Base-by-base conservation (phyloP, 805 yeast species). In the Sungouiella thailandica region DNA sequence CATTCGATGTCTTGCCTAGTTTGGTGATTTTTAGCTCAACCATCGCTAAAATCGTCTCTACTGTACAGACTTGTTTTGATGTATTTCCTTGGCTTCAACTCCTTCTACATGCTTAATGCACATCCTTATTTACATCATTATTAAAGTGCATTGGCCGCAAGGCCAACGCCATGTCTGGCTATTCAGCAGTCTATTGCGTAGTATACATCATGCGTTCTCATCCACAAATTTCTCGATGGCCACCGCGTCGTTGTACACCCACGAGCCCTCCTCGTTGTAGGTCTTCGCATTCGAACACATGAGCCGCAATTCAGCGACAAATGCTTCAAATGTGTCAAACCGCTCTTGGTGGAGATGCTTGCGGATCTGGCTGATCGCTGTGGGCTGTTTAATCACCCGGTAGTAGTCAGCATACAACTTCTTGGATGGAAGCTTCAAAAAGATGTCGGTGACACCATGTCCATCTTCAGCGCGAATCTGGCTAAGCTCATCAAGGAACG, bases 341-440 rank as follows among this genome's bases (percentile, higher is more conserved):
- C 50, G 53, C 16, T 57, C 65, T 30, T 55, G 57, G 20, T 66
- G 63, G 34, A 80, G 49, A 34, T 67, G 68, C 57, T 74, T 77
- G 38, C 61, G 64, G 34, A 83, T 62, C 43, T 68, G 76, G 32
- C 65, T 65, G 32, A 83, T 56, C 2, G 88, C 70, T 16, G 80
- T 73, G 2, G 89, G 88, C 35, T 60, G 58, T 42, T 63, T 58
- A 48, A 83, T 80, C 35, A 77, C 63, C 47, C 69, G 63, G 53
- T 82, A 90, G 56, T 90, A 90, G 58, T 90, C 97, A 0, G 96
- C 93, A 55, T 87, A 90, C 34, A 77, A 53, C 54, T 74, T 74
- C 43, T 74, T 72, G 0, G 89, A 72, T 3, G 97, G 97, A 33
- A 83, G 63, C 29, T 70, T 75, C 48, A 77, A 53, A 61, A 89